These are phyloP conservation scores for Oryza rufipogon DNA, from an alignment of 176 grass and related monocot genomes.

Conservation along the genomic window DNA sequence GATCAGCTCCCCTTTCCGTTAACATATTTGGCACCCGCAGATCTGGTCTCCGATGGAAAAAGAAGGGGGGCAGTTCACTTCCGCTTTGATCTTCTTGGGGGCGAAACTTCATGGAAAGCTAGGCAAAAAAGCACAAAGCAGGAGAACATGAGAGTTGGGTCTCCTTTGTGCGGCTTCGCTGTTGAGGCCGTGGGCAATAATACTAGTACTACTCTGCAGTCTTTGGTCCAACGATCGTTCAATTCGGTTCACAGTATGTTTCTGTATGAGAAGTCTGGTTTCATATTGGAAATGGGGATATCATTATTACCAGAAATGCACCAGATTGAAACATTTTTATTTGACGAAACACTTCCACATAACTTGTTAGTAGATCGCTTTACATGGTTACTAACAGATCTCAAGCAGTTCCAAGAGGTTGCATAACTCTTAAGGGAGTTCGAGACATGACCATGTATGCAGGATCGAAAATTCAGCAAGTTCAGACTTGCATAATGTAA, in stretches of 20 bases:
- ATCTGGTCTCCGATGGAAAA: not conserved
- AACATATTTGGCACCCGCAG: not conserved
- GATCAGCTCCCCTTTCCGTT: not conserved
- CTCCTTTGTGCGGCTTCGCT: not conserved
- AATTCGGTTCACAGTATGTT: not conserved
- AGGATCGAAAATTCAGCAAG: too few relatives aligned
- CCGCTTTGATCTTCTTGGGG: too few relatives aligned
- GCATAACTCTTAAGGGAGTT: too few relatives aligned
- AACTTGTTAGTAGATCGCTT: too few relatives aligned
- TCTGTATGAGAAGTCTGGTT: not conserved
- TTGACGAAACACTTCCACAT: not conserved
- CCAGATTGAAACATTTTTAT: not conserved
- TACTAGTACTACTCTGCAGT: too few relatives aligned
- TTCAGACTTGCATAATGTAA: too few relatives aligned
- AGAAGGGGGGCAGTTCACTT: too few relatives aligned
- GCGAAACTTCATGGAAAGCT: not conserved
- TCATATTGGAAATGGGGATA: not conserved
- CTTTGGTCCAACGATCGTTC: too few relatives aligned
- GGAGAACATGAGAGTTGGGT: not conserved
- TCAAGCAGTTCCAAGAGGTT: too few relatives aligned
- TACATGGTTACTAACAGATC: not conserved
- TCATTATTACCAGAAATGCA: not conserved
- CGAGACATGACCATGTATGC: too few relatives aligned
- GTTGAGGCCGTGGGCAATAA: too few relatives aligned
- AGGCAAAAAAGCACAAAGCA: not conserved